Evolutionary conservation across 805 yeast species (phyloP), one percentile per base, ranked within the genome.

Genomic region (Teunomyces cretensis): DNA sequence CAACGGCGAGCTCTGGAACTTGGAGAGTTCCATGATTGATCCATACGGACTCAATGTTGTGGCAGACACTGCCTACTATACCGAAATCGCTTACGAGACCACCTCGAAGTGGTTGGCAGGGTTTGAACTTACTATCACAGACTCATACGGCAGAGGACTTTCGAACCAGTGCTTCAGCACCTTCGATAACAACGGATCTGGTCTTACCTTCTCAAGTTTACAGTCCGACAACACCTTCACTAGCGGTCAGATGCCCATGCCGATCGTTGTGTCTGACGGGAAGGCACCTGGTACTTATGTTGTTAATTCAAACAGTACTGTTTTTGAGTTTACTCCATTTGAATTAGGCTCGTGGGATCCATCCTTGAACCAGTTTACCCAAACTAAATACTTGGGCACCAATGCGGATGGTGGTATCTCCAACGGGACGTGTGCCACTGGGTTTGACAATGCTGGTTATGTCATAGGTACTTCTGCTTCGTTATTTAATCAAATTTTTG

Each of bases 321-420:
- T 70, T 11, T 57, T 70, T 44, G 76, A 70, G 56, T 44, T 67
- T 44, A 66, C 57, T 41, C 71, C 76, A 4, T 70, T 42, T 50
- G 76, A 70, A 52, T 46, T 89, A 57, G 97, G 97, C 11, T 83
- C 95, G 4, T 89, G 96, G 96, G 97, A 90, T 59, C 86, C 88
- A 11, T 70, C 84, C 1, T 65, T 87, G 44, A 71, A 76, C 44
- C 68, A 84, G 2, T 89, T 90, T 63, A 72, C 83, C 9, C 83
- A 85, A 48, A 65, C 80, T 37, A 76, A 81, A 62, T 88, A 85
- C 59, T 62, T 87, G 39, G 96, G 96, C 8, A 75, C 95, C 1
- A 63, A 75, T 16, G 75, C 85, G 30, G 56, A 72, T 19, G 72
- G 80, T 48, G 96, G 96, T 33, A 50, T 58, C 15, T 83, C 88